Evolutionary conservation across 257 asterid species (phyloP).

Genomic region (Salvia miltiorrhiza): DNA sequence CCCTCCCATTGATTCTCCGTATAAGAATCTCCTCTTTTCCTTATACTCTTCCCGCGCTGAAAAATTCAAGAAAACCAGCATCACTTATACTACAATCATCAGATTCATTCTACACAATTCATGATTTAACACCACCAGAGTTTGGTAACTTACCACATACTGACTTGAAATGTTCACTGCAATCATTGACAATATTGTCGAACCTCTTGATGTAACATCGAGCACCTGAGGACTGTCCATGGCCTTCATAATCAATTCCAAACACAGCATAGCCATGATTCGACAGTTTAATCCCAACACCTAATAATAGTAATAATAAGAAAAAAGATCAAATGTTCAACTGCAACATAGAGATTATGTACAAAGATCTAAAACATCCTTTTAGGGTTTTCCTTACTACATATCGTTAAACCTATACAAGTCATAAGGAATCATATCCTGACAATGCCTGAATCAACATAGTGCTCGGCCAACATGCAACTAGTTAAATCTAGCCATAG

Average conservation of each 20-base stretch:
- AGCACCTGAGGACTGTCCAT: constrained; percentile 75
- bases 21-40: constrained; percentile 60
- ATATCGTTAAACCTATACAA: not conserved
- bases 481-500: too few species aligned
- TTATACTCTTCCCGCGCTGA: constrained; percentile 58
- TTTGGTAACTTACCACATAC: constrained; percentile 49
- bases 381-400: not conserved
- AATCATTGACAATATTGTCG: constrained; percentile 66
- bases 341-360: too few species aligned
- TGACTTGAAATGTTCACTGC: constrained; percentile 57
- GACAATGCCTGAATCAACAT: not conserved
- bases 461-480: not conserved
- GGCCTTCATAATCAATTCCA: constrained; percentile 94
- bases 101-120: not conserved
- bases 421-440: not conserved
- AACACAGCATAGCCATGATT: constrained; percentile 74
- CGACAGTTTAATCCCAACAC: constrained; percentile 70
- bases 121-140: not conserved
- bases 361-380: not conserved
- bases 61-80: constrained; percentile 22
- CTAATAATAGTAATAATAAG: constrained; percentile 32
- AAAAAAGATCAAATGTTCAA: not conserved
- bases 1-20: constrained; percentile 99
- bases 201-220: constrained; percentile 84
- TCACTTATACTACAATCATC: not conserved